Base-by-base conservation (phyloP, 495 filamentous ascomycete genomes). In the Astrocystis sublimbata region DNA sequence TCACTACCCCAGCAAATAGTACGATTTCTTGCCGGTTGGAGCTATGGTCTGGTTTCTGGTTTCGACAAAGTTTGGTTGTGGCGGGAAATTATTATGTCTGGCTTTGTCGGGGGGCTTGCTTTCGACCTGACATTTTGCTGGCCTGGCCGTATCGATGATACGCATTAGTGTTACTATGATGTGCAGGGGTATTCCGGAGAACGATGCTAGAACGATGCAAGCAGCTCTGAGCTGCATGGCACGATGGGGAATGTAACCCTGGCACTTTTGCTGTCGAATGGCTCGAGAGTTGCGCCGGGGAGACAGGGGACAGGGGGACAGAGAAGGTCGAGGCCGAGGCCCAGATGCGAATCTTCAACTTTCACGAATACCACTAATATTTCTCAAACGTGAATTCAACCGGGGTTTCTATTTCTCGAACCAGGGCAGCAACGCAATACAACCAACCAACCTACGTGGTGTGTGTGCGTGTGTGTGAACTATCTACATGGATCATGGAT, bases 111-210 rank as follows among this genome's bases (percentile, higher is more conserved):
- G n/a, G n/a, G n/a, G n/a, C n/a, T n/a, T n/a, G n/a, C n/a, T n/a
- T n/a, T n/a, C n/a, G n/a, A n/a, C n/a, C n/a, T n/a, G n/a, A n/a
- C n/a, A n/a, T n/a, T n/a, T n/a, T 15, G 12, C 17, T 31, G 15
- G 26, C 47, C 21, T 15, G 47, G 13, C 19, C 9, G 30, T 35
- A 35, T 23, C 6, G 13, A 45, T 57, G 54, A 57, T 57, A 19
- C 54, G 54, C 54, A 57, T 57, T 57, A 57, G 54, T 40, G 54
- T 56, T 28, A 24, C 21, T 17, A n/a, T 53, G 28, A 51, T 35
- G 49, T 52, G 9, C 49, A 52, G 49, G 49, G 49, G 49, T 52
- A 35, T 33, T 17, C 49, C 35, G 49, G 30, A 52, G 49, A 52
- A 35, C 30, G 10, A 49, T 49, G 46, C 46, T 49, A 49, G 30